phyloP scores from a whole-genome alignment of 2,329 filamentous ascomycete genomes.

The Calonectria crousiana region DNA sequence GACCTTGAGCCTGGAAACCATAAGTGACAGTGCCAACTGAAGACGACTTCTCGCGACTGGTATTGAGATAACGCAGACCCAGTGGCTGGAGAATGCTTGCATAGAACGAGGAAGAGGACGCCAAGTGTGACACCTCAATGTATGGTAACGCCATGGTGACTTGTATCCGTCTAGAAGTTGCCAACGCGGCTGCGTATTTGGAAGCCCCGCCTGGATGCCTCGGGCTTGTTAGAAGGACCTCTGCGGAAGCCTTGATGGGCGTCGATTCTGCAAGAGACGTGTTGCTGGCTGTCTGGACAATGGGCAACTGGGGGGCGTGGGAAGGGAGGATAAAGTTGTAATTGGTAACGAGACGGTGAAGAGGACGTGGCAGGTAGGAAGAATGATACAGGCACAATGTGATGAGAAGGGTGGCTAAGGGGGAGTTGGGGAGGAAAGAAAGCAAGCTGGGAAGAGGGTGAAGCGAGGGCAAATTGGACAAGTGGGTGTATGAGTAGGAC shows the following conservation, averaged over 20 bases:
- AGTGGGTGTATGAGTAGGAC: conserved; percentile 15
- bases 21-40: conserved; percentile 55
- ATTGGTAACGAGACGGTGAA: conserved; percentile 25
- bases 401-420: not conserved
- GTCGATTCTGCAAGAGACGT: conserved; percentile 2
- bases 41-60: conserved; percentile 41
- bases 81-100: conserved; percentile 82
- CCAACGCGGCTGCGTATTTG: conserved; percentile 37
- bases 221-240: conserved; percentile 29
- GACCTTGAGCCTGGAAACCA: conserved; percentile 49
- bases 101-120: conserved; percentile 86
- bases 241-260: conserved; percentile 30
- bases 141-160: conserved; percentile 59
- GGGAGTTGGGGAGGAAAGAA: not conserved
- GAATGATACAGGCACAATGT: conserved; percentile 15
- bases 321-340: conserved; percentile 38
- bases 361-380: conserved; percentile 22
- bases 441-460: conserved; percentile 22
- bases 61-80: conserved; percentile 72
- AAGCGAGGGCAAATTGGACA: conserved; percentile 14
- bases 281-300: conserved; percentile 35
- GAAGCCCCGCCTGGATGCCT: conserved; percentile 41
- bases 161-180: conserved; percentile 33
- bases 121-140: conserved; percentile 79
- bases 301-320: conserved; percentile 30